phyloP scores from a whole-genome alignment of 1,139 yeast genomes.

The Yamadazyma sp. region DNA sequence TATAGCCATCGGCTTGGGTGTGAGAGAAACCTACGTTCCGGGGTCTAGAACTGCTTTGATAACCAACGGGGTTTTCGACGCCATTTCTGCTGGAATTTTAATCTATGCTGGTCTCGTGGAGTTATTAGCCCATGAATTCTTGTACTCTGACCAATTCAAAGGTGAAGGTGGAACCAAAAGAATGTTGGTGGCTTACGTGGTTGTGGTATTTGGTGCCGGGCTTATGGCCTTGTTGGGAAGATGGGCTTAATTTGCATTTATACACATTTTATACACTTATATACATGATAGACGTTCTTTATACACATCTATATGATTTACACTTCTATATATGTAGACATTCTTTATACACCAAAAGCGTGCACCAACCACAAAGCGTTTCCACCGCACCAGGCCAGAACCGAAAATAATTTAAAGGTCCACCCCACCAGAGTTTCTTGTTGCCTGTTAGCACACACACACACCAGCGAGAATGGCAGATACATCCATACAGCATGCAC shows the following conservation, averaged over 20 bases:
- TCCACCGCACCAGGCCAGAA: not conserved
- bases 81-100: slow-evolving; percentile 83
- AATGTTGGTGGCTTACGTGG: slow-evolving; percentile 37
- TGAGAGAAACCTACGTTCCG: slow-evolving; percentile 61
- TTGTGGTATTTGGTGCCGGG: slow-evolving; percentile 71
- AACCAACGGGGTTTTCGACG: slow-evolving; percentile 76
- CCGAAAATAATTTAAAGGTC: no score
- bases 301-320: not conserved
- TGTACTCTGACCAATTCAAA: slow-evolving; percentile 63
- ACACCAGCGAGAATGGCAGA: slow-evolving; percentile 4
- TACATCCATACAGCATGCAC: slow-evolving; percentile 14
- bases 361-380: not conserved
- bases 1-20: slow-evolving; percentile 84
- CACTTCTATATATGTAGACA: no score
- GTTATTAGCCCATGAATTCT: slow-evolving; percentile 84
- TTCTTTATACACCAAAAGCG: not conserved
- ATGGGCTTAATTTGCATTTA: slow-evolving; percentile 65
- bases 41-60: slow-evolving; percentile 65
- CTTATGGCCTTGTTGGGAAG: slow-evolving; percentile 83
- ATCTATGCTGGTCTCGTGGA: slow-evolving; percentile 85
- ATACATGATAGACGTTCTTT: not conserved
- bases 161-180: slow-evolving; percentile 46
- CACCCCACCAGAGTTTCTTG: not conserved
- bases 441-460: not conserved
- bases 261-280: not conserved